phyloP scores from a whole-genome alignment of 305 asterid species.

The Fraxinus greggii region DNA sequence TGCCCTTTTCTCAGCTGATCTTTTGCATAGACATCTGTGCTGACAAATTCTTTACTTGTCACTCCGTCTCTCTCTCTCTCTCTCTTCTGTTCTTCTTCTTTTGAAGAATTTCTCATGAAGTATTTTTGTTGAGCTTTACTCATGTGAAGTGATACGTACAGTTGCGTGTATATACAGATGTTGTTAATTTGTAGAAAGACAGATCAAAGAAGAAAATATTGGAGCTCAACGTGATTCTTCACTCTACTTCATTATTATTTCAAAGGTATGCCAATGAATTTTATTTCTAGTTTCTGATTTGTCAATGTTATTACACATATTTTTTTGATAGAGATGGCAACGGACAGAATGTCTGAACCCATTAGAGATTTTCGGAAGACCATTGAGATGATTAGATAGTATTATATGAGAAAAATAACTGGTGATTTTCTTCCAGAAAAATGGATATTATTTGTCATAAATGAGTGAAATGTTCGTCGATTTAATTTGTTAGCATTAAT shows the following conservation, averaged over 20 bases:
- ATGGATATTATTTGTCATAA: background rate
- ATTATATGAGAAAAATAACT: no score
- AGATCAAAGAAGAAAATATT: background rate
- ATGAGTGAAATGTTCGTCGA: background rate
- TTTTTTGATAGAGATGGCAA: background rate
- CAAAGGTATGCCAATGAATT: background rate
- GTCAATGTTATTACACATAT: background rate
- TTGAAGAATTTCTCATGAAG: background rate
- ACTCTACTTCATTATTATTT: background rate
- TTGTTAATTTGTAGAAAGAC: background rate
- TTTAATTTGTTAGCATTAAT: background rate
- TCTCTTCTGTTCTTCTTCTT: background rate
- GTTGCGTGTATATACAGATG: background rate
- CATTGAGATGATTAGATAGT: no score
- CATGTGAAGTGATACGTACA: background rate
- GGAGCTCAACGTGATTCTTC: background rate
- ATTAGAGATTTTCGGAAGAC: background rate
- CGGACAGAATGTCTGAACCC: background rate
- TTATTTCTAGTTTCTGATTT: background rate
- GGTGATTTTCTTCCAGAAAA: background rate
- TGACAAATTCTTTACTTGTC: conserved; percentile 20
- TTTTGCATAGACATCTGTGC: conserved; percentile 30
- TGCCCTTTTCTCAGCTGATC: conserved; percentile 11
- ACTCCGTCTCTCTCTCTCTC: conserved; percentile 14
- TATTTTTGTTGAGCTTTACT: background rate